Percentiles rank a stretch among this genome's conserved stretches.
phyloP scores from a whole-genome alignment of 148 eudicot genomes.

The Rhododendron ferrugineum region DNA sequence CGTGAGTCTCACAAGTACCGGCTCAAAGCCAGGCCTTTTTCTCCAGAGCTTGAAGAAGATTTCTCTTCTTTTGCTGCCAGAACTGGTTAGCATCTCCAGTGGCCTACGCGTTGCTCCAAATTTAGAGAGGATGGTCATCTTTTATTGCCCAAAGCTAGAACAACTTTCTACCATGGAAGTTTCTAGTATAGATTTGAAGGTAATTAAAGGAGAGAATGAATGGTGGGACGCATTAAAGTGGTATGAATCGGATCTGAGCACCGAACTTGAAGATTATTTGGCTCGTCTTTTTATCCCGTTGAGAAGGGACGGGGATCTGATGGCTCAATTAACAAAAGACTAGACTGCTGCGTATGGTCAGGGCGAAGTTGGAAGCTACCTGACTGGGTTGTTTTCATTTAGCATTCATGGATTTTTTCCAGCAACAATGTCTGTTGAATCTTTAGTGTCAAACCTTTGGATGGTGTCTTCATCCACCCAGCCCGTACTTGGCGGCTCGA shows the following conservation, averaged over 20 bases:
- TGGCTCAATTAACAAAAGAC: constrained; percentile 7
- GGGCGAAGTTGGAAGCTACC: not conserved
- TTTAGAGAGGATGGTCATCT: not conserved
- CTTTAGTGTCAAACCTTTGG: not conserved
- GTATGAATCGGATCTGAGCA: not conserved
- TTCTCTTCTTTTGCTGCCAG: not conserved
- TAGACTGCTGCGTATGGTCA: not conserved
- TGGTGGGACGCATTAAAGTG: constrained; percentile 20
- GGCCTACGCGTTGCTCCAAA: not conserved
- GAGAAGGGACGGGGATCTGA: not conserved
- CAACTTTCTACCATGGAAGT: constrained; percentile 10
- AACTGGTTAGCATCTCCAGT: not conserved
- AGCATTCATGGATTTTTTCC: not conserved
- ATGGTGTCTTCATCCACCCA: not conserved
- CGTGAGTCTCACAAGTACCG: not conserved
- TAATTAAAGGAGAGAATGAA: constrained; percentile 16
- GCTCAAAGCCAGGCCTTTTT: not conserved
- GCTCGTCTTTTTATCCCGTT: constrained; percentile 1
- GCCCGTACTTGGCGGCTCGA: too few species aligned
- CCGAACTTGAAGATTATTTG: not conserved
- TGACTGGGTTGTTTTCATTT: not conserved
- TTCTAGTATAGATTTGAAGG: not conserved
- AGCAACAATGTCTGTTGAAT: not conserved
- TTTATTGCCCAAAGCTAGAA: constrained; percentile 18
- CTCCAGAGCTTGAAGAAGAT: constrained; percentile 12